Evolutionary conservation across 345 rosid genomes (phyloP).

Genomic region (Turnera subulata): DNA sequence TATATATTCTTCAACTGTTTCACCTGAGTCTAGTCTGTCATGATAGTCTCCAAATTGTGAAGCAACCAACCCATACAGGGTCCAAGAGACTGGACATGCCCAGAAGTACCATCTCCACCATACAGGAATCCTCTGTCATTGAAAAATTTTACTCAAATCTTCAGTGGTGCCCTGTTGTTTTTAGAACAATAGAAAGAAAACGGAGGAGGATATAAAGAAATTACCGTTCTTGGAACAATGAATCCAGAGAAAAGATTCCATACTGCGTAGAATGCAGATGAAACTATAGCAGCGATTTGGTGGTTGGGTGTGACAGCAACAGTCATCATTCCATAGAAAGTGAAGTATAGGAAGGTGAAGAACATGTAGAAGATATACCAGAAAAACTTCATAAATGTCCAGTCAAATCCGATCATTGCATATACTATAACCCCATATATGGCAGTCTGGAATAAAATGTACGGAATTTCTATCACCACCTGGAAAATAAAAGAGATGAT

Average conservation of each 20-base stretch:
- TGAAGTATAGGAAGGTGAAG: conserved; percentile 59
- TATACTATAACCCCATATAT: conserved; percentile 52
- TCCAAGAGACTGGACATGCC: conserved; percentile 52
- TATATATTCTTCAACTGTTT: conserved; percentile 49
- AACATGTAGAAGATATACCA: conserved; percentile 62
- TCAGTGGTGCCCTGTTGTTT: not conserved
- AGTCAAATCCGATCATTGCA: conserved; percentile 58
- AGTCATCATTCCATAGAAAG: conserved; percentile 63
- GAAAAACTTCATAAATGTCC: conserved; percentile 43
- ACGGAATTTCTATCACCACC: conserved; percentile 55
- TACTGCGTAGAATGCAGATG: conserved; percentile 41
- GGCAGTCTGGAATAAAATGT: conserved; percentile 39
- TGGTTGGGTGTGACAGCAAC: conserved; percentile 61
- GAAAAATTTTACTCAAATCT: not conserved
- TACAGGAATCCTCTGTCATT: conserved; percentile 48
- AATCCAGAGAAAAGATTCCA: conserved; percentile 75
- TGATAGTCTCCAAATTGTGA: conserved; percentile 55
- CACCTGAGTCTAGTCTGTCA: conserved; percentile 34
- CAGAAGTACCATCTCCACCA: conserved; percentile 84
- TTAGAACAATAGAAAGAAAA: not conserved
- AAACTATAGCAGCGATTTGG: conserved; percentile 41
- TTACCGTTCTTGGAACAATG: conserved; percentile 45
- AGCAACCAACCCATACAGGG: conserved; percentile 47
- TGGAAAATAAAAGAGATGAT: conserved; percentile 7
- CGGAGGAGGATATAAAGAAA: not conserved